These are phyloP conservation scores for Monosporascus sp. DNA, from an alignment of 2,329 filamentous ascomycete genomes.

Conservation along the genomic window DNA sequence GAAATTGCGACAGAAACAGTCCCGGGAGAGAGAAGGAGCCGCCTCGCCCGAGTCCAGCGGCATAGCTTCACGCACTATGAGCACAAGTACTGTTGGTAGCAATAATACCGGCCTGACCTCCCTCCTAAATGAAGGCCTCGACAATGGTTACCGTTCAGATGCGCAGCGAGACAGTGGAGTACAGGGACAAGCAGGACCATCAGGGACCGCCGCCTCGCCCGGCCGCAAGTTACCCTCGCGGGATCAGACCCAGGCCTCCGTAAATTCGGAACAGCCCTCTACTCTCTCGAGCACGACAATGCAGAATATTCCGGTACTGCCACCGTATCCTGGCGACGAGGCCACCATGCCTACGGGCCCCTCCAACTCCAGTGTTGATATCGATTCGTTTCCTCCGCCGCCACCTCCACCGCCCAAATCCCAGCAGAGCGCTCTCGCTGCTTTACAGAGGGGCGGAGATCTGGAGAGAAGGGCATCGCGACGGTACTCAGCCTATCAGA, in stretches of 20 bases:
- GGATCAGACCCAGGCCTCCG: slow-evolving; percentile 47
- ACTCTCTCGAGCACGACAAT: slow-evolving; percentile 68
- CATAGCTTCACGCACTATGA: slow-evolving; percentile 47
- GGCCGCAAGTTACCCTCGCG: slow-evolving; percentile 43
- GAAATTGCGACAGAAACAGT: slow-evolving; percentile 64
- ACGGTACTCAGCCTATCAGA: slow-evolving; percentile 93
- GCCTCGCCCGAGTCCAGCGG: slow-evolving; percentile 28
- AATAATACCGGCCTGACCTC: slow-evolving; percentile 52
- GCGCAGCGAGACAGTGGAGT: slow-evolving; percentile 29
- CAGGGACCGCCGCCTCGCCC: slow-evolving; percentile 36
- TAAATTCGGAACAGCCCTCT: slow-evolving; percentile 53
- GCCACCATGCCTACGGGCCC: slow-evolving; percentile 42
- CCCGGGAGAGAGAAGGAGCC: slow-evolving; percentile 48
- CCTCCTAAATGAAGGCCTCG: slow-evolving; percentile 55
- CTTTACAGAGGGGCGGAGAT: slow-evolving; percentile 85
- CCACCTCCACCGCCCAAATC: slow-evolving; percentile 77
- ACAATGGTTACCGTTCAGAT: slow-evolving; percentile 44
- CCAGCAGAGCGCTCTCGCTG: slow-evolving; percentile 83
- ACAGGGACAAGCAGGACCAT: slow-evolving; percentile 15
- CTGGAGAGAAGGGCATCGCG: slow-evolving; percentile 88
- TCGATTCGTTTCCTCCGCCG: slow-evolving; percentile 65
- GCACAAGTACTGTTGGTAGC: slow-evolving; percentile 54
- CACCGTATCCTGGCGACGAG: slow-evolving; percentile 64
- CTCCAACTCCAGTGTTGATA: slow-evolving; percentile 44
- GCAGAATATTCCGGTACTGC: slow-evolving; percentile 70